Conservation (phyloP, 495 filamentous ascomycete genomes). For the Ramalina intermedia region DNA sequence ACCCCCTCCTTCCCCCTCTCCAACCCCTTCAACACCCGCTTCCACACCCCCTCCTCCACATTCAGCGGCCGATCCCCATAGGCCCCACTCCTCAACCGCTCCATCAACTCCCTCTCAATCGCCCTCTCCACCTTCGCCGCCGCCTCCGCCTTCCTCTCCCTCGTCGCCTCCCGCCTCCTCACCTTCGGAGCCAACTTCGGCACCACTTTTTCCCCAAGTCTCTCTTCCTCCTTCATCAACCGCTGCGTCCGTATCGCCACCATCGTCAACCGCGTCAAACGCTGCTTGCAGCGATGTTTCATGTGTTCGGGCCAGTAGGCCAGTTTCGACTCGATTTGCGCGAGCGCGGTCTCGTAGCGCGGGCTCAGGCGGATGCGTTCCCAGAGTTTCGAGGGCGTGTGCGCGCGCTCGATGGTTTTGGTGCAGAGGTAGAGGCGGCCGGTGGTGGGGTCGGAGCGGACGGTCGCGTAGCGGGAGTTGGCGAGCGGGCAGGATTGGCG, state of each 20-base stretch:
- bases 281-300: slow-evolving; percentile 94
- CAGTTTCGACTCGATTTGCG: slow-evolving; percentile 75
- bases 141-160: slow-evolving; percentile 84
- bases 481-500: slow-evolving; percentile 89
- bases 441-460: slow-evolving; percentile 67
- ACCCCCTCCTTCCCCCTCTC: slow-evolving; percentile 73
- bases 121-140: slow-evolving; percentile 92
- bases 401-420: slow-evolving; percentile 67
- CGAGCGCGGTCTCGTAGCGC: slow-evolving; percentile 79
- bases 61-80: slow-evolving; percentile 93
- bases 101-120: slow-evolving; percentile 92
- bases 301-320: slow-evolving; percentile 96
- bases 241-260: slow-evolving; percentile 75
- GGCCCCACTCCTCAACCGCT: slow-evolving; percentile 77
- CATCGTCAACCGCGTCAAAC: slow-evolving; percentile 84
- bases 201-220: slow-evolving; percentile 81
- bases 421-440: slow-evolving; percentile 91
- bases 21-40: slow-evolving; percentile 84
- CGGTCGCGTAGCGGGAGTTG: slow-evolving; percentile 89
- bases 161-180: slow-evolving; percentile 67
- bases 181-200: slow-evolving; percentile 90
- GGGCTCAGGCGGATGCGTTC: slow-evolving; percentile 79
- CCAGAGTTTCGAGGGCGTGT: slow-evolving; percentile 88
- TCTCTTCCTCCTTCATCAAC: slow-evolving; percentile 73
- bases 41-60: slow-evolving; percentile 88